These are phyloP conservation scores for Phoma sp. DNA, from an alignment of 2,329 filamentous ascomycete species.

Conservation along the genomic window DNA sequence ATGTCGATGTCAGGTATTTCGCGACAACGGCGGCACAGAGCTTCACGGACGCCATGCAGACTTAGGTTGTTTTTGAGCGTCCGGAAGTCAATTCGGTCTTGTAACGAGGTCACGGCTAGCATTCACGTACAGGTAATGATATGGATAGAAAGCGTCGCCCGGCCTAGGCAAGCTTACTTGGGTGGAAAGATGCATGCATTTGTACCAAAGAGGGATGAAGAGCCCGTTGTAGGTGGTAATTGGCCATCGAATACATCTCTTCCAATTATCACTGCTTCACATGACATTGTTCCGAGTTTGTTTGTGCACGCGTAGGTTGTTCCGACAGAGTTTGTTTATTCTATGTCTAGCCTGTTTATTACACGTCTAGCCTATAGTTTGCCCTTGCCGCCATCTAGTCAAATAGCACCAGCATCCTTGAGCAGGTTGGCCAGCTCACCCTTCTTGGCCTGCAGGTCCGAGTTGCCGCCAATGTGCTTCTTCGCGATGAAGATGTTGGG, in stretches of 20 bases:
- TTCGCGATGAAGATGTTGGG: conserved; percentile 94
- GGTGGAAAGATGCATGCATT: conserved; percentile 24
- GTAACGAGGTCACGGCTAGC: conserved; percentile 38
- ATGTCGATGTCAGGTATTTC: conserved; percentile 98
- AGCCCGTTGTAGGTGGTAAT: conserved; percentile 26
- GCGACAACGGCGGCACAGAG: conserved; percentile 82
- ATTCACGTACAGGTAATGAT: conserved; percentile 42
- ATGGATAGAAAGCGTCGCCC: conserved; percentile 23
- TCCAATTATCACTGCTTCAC: conserved; percentile 2
- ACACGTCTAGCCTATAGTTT: conserved; percentile 3
- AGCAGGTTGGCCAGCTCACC: conserved; percentile 69
- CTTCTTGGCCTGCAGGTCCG: conserved; percentile 76
- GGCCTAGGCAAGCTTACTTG: conserved; percentile 27
- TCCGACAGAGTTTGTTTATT: background rate
- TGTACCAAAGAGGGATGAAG: conserved; percentile 26
- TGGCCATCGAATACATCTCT: conserved; percentile 32
- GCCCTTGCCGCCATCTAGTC: conserved; percentile 35
- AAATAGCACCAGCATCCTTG: conserved; percentile 70
- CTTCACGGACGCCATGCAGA: conserved; percentile 52
- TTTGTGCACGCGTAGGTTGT: background rate
- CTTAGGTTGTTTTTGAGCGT: conserved; percentile 34
- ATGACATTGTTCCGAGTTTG: background rate
- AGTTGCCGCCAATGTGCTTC: conserved; percentile 97
- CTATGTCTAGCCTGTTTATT: background rate
- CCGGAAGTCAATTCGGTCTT: conserved; percentile 6